phyloP scores from a whole-genome alignment of 768 basidiomycete species.

The Thelephora ganbajun region DNA sequence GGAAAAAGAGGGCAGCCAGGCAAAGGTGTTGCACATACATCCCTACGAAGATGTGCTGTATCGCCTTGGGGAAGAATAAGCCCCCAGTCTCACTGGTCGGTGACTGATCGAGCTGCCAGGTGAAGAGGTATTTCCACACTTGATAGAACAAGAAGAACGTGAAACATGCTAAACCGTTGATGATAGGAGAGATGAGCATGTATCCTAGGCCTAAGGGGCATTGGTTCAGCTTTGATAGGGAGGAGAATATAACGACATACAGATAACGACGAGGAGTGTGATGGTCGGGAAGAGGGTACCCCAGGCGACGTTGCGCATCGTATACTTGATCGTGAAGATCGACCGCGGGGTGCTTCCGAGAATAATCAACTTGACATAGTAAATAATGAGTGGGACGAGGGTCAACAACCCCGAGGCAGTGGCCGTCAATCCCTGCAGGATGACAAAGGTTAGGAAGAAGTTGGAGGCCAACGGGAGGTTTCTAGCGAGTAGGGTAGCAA shows the following conservation, averaged over 20 bases:
- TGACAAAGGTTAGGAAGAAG: conserved; percentile 76
- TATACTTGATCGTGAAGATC: conserved; percentile 74
- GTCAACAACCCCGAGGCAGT: conserved; percentile 73
- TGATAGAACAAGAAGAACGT: conserved; percentile 79
- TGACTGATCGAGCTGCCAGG: conserved; percentile 52
- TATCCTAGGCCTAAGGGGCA: conserved; percentile 48
- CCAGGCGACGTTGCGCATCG: conserved; percentile 50
- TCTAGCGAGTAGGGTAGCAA: conserved; percentile 58
- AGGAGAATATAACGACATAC: conserved; percentile 23
- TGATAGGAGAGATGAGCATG: conserved; percentile 82
- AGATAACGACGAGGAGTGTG: conserved; percentile 74
- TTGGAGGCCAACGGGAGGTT: conserved; percentile 76
- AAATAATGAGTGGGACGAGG: conserved; percentile 59
- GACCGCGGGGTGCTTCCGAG: conserved; percentile 83
- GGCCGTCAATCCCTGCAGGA: conserved; percentile 70
- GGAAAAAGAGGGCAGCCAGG: conserved; percentile 82
- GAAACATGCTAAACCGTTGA: conserved; percentile 75
- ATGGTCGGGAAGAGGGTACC: conserved; percentile 63
- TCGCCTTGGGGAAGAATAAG: conserved; percentile 87
- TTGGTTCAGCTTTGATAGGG: conserved; percentile 1
- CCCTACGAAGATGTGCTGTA: conserved; percentile 88
- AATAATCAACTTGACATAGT: conserved; percentile 83
- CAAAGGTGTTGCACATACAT: conserved; percentile 86
- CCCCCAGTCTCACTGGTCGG: conserved; percentile 73
- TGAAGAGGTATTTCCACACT: conserved; percentile 47